These are phyloP conservation scores for Heliamphora exappendiculata DNA, from an alignment of 148 eudicot species.

Conservation along the genomic window DNA sequence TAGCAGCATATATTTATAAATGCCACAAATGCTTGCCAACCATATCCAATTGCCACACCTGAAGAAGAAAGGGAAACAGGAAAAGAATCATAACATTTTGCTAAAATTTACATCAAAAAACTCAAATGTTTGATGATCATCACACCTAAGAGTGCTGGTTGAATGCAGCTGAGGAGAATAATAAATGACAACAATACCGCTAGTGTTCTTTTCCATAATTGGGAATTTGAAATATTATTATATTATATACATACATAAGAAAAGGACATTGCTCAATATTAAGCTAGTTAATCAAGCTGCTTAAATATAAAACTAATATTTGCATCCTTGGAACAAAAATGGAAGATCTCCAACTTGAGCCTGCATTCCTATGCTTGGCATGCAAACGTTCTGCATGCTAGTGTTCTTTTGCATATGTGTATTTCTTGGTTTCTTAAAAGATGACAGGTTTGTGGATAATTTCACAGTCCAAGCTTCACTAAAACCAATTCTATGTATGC, in stretches of 20 bases:
- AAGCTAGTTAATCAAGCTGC: no score
- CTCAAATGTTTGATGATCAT: background rate
- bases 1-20: conserved; percentile 31
- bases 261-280: no score
- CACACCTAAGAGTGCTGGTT: conserved; percentile 31
- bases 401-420: no score
- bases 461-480: background rate
- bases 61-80: background rate
- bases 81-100: background rate
- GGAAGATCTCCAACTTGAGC: no score
- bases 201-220: no score
- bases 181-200: conserved; percentile 21
- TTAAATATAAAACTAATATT: no score
- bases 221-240: no score
- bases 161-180: conserved; percentile 26
- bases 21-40: conserved; percentile 60
- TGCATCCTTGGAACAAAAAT: no score
- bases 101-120: background rate
- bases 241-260: no score
- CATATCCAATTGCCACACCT: conserved; percentile 60
- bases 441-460: no score
- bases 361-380: no score
- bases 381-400: no score
- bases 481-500: background rate
- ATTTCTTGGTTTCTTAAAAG: background rate